Evolutionary conservation across 2,329 filamentous ascomycete species (phyloP), one percentile per base, ranked within the genome.

Genomic region (Ceratocystis eucalypticola): DNA sequence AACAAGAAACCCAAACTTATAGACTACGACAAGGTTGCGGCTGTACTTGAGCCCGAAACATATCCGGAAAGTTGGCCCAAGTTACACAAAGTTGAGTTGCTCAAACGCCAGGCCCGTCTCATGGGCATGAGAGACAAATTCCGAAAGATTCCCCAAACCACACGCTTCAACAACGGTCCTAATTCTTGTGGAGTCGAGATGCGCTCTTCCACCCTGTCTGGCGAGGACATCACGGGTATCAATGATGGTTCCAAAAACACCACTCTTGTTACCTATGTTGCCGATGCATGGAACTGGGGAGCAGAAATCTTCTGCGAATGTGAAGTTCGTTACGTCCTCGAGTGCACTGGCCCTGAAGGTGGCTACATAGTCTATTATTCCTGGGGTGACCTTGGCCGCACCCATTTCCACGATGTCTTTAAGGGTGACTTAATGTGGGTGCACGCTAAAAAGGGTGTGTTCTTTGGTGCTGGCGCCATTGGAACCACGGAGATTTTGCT

Each of bases 211-310:
- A 79, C 80, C 0, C 75, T 85, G 25, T 83, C 82, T 0, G 85
- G 85, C 1, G 83, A 86, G 72, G 86, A 88, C 69, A 74, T 74
- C 48, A 87, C 84, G 0, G 86, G 85, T 0, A 70, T 86, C 67
- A 88, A 88, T 70, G 86, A 88, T 72, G 84, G 84, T 1, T 87
- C 83, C 37, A 88, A 88, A 74, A 87, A 80, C 20, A 85, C 82
- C 10, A 87, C 83, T 0, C 76, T 85, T 1, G 83, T 86, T 46
- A 88, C 85, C 0, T 88, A 88, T 70, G 75, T 88, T 6, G 79
- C 83, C 6, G 86, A 88, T 72, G 85, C 86, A 1, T 88, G 85
- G 85, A 86, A 87, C 70, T 86, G 84, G 84, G 86, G 85, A 7
- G 84, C 86, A 12, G 85, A 88, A 71, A 82, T 88, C 73, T 88